Base-by-base conservation (phyloP, 768 basidiomycete genomes). In the Leccinum olivaceopallidum region DNA sequence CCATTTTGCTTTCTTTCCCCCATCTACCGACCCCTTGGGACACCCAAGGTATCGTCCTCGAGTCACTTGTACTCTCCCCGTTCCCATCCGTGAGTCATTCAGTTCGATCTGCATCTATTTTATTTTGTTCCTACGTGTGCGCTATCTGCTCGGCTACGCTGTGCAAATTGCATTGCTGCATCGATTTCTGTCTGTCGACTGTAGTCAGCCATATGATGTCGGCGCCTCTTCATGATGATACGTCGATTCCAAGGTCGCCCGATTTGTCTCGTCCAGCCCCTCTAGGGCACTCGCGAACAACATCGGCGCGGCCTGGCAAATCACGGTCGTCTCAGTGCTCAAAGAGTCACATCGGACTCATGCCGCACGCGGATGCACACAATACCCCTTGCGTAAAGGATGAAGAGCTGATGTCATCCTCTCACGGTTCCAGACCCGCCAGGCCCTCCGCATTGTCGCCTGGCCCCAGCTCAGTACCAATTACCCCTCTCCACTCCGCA, bases 381-480 rank as follows among this genome's bases (percentile, higher is more conserved):
- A 30, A 67, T 69, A 60, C 59, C 66, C 63, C 67, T 61, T 65
- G 6, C 70, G 55, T 67, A 73, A 63, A 77, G 71, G 76, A 82
- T 67, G 71, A 76, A 73, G 75, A 79, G 76, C 87, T 88, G 73
- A 75, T 60, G 36, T 42, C 53, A 58, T 59, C 57, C 63, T 70
- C 61, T 69, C 82, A 48, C 70, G 76, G 77, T 81, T 80, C 74
- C 81, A 88, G 86, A 81, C 70, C 60, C 56, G 68, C 76, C 75
- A 80, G 83, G 84, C 80, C 75, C 73, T 79, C 75, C 62, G 67
- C 76, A 74, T 81, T 83, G 82, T 79, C 78, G 80, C 78, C 80
- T 63, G 76, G 67, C 60, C 58, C 64, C 69, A 62, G 64, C 69
- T 64, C 61, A 44, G 16, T 44, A 61, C 60, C 66, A 71, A 69